Base-by-base conservation (phyloP, 345 rosid genomes). In the Raphanus sativus region DNA sequence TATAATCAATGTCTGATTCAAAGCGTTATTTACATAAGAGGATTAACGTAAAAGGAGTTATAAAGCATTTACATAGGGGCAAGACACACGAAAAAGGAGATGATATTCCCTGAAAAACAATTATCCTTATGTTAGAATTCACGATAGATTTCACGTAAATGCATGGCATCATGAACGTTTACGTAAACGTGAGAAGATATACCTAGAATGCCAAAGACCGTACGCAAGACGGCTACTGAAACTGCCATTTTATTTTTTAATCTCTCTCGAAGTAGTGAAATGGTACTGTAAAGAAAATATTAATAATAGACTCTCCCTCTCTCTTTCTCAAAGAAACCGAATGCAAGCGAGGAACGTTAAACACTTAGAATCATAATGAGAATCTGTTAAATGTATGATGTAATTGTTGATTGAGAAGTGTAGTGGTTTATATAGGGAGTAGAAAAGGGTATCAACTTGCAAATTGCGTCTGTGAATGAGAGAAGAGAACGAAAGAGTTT, bases 121-220 rank as follows among this genome's bases (percentile, higher is more conserved):
- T 63, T 9, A 10, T 59, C 21, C 28, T 62, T 24, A 54, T 10
- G 28, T 69, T 30, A 77, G 38, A 80, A 50, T 61, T 62, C 24
- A 61, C 13, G 8, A 32, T 3, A 36, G 9, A 4, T 28, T 1
- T 38, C 32, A 28, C 64, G 70, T 69, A 30, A 45, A 40, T 28
- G 67, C 75, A 70, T 69, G 58, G 58, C 61, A 68, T 29, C 21
- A 74, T 69, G 13, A 60, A 63, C 33, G 55, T 71, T 16, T 9
- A 71, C 17, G 76, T 34, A 68, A 62, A 54, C 4, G 55, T 65
- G 32, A 26, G 32, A 65, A 42, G 15, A 28, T 17, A 6, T 85
- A 92, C 98, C 98, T 67, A 88, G 80, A 82, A 93, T 42, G 69
- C 97, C 98, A 77, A 89, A 89, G 67, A 87, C 85, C 67, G 85